Evolutionary conservation across 148 eudicot genomes (phyloP).

Genomic region (Oxyria digyna): DNA sequence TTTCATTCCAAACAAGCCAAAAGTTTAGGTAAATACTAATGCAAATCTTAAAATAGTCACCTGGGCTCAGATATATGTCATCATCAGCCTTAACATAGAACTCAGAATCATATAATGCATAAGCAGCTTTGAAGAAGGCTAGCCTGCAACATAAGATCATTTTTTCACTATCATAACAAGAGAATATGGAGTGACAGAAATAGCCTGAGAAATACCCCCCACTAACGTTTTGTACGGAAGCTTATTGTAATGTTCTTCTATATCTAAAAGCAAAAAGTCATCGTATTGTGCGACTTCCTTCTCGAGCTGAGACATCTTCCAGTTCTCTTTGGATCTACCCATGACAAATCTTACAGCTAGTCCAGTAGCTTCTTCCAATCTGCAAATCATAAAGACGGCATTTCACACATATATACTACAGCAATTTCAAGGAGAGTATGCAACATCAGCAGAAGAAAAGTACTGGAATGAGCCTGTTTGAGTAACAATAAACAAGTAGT

Average conservation of each 20-base stretch:
- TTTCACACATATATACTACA: background rate
- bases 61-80: constrained; percentile 88
- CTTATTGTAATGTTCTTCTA: constrained; percentile 90
- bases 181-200: constrained; percentile 7
- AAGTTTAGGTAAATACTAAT: background rate
- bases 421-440: background rate
- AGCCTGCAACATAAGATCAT: constrained; percentile 35
- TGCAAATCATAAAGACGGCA: constrained; percentile 17
- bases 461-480: background rate
- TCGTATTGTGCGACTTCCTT: constrained; percentile 73
- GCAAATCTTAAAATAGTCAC: constrained; percentile 17
- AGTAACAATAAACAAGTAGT: background rate
- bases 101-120: constrained; percentile 71
- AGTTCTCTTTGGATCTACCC: constrained; percentile 57
- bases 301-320: constrained; percentile 67
- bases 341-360: constrained; percentile 86
- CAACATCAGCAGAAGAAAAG: background rate
- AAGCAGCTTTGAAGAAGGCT: constrained; percentile 91
- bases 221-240: constrained; percentile 99
- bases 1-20: background rate
- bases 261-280: constrained; percentile 79
- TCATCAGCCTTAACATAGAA: constrained; percentile 95
- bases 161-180: constrained; percentile 10
- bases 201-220: constrained; percentile 12
- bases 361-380: constrained; percentile 96